These are phyloP conservation scores for Daldinia childiae DNA, from an alignment of 495 filamentous ascomycete species.

Conservation along the genomic window DNA sequence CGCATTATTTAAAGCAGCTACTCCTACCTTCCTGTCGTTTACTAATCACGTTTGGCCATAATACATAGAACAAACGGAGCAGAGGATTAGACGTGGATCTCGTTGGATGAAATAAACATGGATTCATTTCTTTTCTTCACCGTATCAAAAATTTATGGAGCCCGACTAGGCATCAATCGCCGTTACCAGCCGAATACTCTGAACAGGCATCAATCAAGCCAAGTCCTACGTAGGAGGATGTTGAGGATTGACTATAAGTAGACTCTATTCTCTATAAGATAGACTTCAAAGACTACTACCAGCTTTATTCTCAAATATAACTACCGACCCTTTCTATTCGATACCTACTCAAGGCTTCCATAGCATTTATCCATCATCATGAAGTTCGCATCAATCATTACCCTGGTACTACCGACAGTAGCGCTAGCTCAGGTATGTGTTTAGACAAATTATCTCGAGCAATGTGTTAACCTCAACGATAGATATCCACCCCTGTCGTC, in stretches of 20 bases:
- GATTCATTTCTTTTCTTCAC: neutral
- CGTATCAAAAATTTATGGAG: neutral
- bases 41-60: too few species aligned
- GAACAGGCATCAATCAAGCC: neutral
- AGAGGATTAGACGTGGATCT: too few species aligned
- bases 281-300: neutral
- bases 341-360: neutral
- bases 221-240: neutral
- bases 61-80: too few species aligned
- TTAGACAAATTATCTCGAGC: neutral
- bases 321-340: neutral
- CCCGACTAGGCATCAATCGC: neutral
- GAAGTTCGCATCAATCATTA: slow-evolving; percentile 7
- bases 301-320: neutral
- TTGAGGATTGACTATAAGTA: neutral
- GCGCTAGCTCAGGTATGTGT: slow-evolving; percentile 9
- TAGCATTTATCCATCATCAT: neutral
- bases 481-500: neutral
- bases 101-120: neutral
- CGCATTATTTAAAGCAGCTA: too few species aligned
- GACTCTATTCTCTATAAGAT: neutral
- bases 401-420: neutral
- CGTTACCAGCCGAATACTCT: neutral
- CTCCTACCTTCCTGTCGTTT: too few species aligned
- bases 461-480: neutral